phyloP scores from a whole-genome alignment of 352 stramenopile genomes.

The Phytophthora fragariae region DNA sequence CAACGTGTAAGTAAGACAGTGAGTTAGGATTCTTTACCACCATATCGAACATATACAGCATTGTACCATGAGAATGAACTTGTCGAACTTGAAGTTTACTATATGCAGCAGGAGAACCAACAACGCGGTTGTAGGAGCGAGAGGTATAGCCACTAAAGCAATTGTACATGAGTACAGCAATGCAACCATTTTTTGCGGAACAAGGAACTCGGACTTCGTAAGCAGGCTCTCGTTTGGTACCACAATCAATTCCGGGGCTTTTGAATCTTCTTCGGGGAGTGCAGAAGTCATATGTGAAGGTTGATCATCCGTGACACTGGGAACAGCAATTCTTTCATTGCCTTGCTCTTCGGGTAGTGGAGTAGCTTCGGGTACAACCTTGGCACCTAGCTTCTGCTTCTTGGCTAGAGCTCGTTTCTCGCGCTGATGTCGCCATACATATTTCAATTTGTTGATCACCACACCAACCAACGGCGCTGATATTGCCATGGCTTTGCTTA shows the following conservation, averaged over 20 bases:
- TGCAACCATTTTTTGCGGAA: conserved; percentile 86
- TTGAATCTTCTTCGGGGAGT: conserved; percentile 3
- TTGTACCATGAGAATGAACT: conserved; percentile 67
- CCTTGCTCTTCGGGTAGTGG: neutral
- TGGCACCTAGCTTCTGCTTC: conserved; percentile 10
- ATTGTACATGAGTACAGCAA: conserved; percentile 85
- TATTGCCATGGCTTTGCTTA: conserved; percentile 68
- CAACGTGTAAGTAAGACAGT: neutral
- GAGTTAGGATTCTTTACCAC: neutral
- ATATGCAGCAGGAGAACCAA: conserved; percentile 64
- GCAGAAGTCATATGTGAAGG: conserved; percentile 1
- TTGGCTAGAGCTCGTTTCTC: conserved; percentile 28
- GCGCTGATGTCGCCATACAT: conserved; percentile 13
- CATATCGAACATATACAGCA: neutral
- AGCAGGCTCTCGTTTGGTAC: conserved; percentile 19
- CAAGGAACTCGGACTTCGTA: conserved; percentile 70
- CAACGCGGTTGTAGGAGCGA: conserved; percentile 66
- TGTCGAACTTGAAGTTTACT: conserved; percentile 88
- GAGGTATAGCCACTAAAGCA: conserved; percentile 69
- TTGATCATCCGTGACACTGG: neutral
- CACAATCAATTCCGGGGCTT: neutral
- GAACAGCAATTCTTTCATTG: neutral
- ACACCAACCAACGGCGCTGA: conserved; percentile 36
- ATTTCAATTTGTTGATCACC: conserved; percentile 29
- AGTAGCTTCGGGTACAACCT: conserved; percentile 33